These are phyloP conservation scores for Nannizzia gypsea DNA, from an alignment of 2,329 filamentous ascomycete species.

Conservation along the genomic window DNA sequence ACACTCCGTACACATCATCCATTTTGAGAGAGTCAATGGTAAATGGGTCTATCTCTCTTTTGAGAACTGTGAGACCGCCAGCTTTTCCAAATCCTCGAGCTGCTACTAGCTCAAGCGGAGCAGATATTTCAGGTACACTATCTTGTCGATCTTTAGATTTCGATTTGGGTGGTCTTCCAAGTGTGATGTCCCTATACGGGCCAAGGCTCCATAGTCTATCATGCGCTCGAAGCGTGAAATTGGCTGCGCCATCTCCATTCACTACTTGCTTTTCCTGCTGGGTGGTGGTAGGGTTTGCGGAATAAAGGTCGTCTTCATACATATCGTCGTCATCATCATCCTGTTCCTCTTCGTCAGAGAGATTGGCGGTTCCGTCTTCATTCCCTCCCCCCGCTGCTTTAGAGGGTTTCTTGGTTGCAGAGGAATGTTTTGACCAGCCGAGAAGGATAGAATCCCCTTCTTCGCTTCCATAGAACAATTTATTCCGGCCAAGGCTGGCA, in stretches of 20 bases:
- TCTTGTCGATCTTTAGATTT: slow-evolving; percentile 26
- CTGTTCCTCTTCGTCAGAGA: slow-evolving; percentile 46
- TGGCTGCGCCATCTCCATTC: slow-evolving; percentile 28
- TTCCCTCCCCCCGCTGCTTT: slow-evolving; percentile 26
- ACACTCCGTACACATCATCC: slow-evolving; percentile 61
- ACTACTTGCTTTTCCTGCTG: slow-evolving; percentile 15
- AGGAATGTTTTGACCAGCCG: slow-evolving; percentile 61
- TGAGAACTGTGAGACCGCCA: slow-evolving; percentile 64
- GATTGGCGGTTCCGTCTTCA: slow-evolving; percentile 26
- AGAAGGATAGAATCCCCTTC: slow-evolving; percentile 69
- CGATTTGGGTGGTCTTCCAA: slow-evolving; percentile 46
- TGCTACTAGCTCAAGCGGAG: slow-evolving; percentile 41
- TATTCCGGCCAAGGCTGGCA: slow-evolving; percentile 53
- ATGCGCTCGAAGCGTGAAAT: slow-evolving; percentile 62
- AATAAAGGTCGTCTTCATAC: slow-evolving; percentile 44
- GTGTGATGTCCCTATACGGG: slow-evolving; percentile 62
- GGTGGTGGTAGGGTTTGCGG: slow-evolving; percentile 16
- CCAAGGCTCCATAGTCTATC: slow-evolving; percentile 68
- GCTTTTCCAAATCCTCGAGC: slow-evolving; percentile 44
- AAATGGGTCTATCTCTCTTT: slow-evolving; percentile 62
- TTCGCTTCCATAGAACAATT: slow-evolving; percentile 77
- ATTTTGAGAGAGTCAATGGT: slow-evolving; percentile 60
- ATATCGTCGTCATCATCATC: slow-evolving; percentile 51
- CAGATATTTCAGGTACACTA: slow-evolving; percentile 25
- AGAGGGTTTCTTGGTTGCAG: slow-evolving; percentile 49